Percentiles rank a stretch among this genome's conserved stretches.
Evolutionary conservation across 208 protist genomes (phyloP).

Genomic region (Strigomonas culicis): DNA sequence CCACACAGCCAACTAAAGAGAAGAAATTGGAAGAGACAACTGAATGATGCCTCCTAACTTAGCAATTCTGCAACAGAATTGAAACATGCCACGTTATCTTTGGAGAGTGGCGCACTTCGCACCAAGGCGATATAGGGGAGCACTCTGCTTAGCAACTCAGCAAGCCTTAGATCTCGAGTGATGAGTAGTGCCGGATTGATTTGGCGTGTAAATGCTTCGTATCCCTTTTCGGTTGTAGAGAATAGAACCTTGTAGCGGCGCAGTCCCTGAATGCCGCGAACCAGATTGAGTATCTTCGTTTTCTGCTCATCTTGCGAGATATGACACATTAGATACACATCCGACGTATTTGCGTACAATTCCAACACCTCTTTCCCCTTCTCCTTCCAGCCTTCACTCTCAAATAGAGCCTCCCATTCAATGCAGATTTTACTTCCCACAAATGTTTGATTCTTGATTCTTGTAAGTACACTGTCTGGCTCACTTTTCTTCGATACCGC

Average conservation of each 20-base stretch:
- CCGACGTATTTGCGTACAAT: constrained; percentile 44
- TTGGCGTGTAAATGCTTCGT: constrained; percentile 83
- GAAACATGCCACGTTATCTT: constrained; percentile 34
- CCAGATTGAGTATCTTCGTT: constrained; percentile 30
- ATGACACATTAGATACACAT: constrained; percentile 77
- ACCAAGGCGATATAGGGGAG: constrained; percentile 68
- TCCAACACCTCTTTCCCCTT: constrained; percentile 41
- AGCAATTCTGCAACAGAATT: constrained; percentile 17
- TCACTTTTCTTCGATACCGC: constrained; percentile 15
- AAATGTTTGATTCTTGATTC: constrained; percentile 42
- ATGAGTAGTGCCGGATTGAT: constrained; percentile 67
- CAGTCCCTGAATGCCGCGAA: constrained; percentile 39
- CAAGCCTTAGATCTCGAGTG: constrained; percentile 43
- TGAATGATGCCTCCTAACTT: background rate
- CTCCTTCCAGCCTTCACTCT: constrained; percentile 39
- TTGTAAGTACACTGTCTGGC: constrained; percentile 20
- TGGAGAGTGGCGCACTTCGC: constrained; percentile 14
- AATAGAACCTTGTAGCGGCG: constrained; percentile 80
- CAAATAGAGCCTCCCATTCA: constrained; percentile 62
- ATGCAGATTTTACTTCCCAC: constrained; percentile 56
- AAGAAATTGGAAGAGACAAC: no score
- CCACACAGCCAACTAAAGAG: no score
- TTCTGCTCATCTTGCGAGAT: constrained; percentile 48
- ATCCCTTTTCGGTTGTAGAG: constrained; percentile 74
- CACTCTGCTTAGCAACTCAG: constrained; percentile 58